Base-by-base conservation (phyloP, 352 stramenopile genomes). In the Peronospora farinosa region DNA sequence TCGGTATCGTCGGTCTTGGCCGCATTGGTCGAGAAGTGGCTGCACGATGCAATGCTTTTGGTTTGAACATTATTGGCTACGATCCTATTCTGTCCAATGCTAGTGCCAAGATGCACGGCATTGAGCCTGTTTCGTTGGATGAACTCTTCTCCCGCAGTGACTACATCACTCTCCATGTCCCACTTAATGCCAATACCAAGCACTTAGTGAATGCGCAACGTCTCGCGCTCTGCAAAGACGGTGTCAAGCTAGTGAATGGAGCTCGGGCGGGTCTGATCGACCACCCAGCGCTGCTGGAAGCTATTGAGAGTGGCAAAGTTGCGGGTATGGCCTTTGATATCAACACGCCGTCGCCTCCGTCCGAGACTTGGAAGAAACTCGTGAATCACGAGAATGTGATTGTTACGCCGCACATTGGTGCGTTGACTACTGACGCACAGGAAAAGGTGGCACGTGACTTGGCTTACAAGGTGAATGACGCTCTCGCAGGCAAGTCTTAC, bases 81-180 rank as follows among this genome's bases (percentile, higher is more conserved):
- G 92, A 97, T 46, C 86, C 89, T 23, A 90, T 97, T 52, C 68
- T 97, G n/a, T 95, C 87, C 30, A 80, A 88, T 48, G 64, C 70
- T 9, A 92, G 85, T 33, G 82, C 89, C 45, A 80, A 84, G 48
- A 47, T 67, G 6, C 60, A 86, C 41, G 86, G 80, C 37, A 74
- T 97, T 40, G 87, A 96, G 51, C 83, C 86, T 15, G 84, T 96
- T 10, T 54, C 76, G 13, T 66, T 97, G 11, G 51, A 78, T 15
- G 84, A 96, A 53, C 78, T 97, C 42, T 95, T 96, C 31, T 74
- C 75, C 13, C 74, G 84, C 41, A 95, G 86, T 41, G 95, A 98
- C 79, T 98, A 97, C 74, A 96, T 98, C 69, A 94, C 85, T 39
- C 77, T 98, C 16, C 96, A 98, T 65, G 93, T 97, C 47, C 95